Conservation (phyloP, 2,329 filamentous ascomycete species). For the Bipolaris sorokiniana region DNA sequence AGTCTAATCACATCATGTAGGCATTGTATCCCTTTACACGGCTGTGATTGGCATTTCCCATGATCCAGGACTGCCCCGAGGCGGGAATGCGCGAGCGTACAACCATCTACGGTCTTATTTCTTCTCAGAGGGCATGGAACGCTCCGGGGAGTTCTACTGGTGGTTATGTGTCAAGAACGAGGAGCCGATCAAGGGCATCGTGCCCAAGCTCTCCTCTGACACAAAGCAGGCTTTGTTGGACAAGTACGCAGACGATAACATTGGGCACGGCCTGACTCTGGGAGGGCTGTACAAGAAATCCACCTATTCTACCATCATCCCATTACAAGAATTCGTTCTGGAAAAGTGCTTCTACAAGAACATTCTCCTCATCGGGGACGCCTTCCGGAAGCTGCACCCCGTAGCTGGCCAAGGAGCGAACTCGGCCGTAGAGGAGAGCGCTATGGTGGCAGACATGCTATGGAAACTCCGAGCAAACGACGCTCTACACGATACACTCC, state of each 20-base stretch:
- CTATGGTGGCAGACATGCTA: neutral
- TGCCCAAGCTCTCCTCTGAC: constrained; percentile 1
- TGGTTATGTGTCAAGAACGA: constrained; percentile 4
- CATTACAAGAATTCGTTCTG: neutral
- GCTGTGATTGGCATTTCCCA: constrained; percentile 3
- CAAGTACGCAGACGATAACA: constrained; percentile 3
- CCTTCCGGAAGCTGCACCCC: neutral
- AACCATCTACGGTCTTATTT: constrained; percentile 6
- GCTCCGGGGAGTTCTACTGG: constrained; percentile 4
- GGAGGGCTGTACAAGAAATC: constrained; percentile 6
- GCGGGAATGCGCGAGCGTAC: constrained; percentile 3
- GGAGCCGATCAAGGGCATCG: constrained; percentile 1
- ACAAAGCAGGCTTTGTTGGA: constrained; percentile 4
- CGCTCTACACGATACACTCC: neutral
- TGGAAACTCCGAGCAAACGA: neutral
- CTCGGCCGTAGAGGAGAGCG: neutral
- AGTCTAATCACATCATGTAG: neutral
- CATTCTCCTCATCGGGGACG: neutral
- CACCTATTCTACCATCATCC: constrained; percentile 2
- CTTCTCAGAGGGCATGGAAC: constrained; percentile 1
- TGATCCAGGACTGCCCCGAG: constrained; percentile 1
- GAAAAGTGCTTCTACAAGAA: neutral
- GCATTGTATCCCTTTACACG: constrained; percentile 1
- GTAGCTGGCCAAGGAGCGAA: neutral
- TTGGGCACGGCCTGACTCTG: constrained; percentile 4